phyloP scores from a whole-genome alignment of 228 moss, liverwort and hornwort species.

The Sphagnum magellanicum region DNA sequence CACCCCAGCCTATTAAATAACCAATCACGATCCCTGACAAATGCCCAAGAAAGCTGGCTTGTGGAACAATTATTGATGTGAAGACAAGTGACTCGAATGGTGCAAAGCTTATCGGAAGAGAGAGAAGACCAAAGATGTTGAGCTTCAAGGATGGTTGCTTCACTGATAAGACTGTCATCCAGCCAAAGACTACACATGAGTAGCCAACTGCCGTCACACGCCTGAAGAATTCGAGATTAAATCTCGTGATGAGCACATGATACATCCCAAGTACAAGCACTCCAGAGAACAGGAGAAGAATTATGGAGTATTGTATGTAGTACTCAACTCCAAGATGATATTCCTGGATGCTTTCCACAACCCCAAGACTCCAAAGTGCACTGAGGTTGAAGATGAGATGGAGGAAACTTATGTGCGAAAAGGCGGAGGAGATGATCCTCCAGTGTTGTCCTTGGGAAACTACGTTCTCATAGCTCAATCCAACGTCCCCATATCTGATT shows the following conservation, averaged over 20 bases:
- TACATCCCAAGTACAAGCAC: slow-evolving; percentile 80
- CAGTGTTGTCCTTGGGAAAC: slow-evolving; percentile 87
- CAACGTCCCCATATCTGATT: slow-evolving; percentile 69
- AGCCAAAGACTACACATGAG: slow-evolving; percentile 95
- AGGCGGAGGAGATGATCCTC: slow-evolving; percentile 83
- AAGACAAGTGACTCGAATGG: slow-evolving; percentile 94
- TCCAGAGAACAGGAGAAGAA: slow-evolving; percentile 69
- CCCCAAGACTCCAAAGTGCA: slow-evolving; percentile 91
- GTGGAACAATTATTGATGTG: slow-evolving; percentile 91
- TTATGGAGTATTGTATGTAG: slow-evolving; percentile 77
- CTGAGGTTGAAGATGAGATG: slow-evolving; percentile 99
- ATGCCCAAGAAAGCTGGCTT: slow-evolving; percentile 93
- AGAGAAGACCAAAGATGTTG: slow-evolving; percentile 79
- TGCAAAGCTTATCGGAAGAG: slow-evolving; percentile 94
- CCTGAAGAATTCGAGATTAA: slow-evolving; percentile 75
- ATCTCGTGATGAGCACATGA: slow-evolving; percentile 74
- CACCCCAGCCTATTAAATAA: slow-evolving; percentile 94
- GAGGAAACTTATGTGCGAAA: slow-evolving; percentile 93
- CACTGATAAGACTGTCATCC: slow-evolving; percentile 98
- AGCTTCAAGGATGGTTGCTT: slow-evolving; percentile 89
- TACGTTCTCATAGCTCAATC: slow-evolving; percentile 77
- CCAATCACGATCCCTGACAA: slow-evolving; percentile 81
- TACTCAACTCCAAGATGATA: slow-evolving; percentile 71
- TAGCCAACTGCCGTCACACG: slow-evolving; percentile 90
- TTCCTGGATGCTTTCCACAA: slow-evolving; percentile 56